Base-by-base conservation (phyloP, 2,329 filamentous ascomycete species). In the Clarireedia monteithiana region DNA sequence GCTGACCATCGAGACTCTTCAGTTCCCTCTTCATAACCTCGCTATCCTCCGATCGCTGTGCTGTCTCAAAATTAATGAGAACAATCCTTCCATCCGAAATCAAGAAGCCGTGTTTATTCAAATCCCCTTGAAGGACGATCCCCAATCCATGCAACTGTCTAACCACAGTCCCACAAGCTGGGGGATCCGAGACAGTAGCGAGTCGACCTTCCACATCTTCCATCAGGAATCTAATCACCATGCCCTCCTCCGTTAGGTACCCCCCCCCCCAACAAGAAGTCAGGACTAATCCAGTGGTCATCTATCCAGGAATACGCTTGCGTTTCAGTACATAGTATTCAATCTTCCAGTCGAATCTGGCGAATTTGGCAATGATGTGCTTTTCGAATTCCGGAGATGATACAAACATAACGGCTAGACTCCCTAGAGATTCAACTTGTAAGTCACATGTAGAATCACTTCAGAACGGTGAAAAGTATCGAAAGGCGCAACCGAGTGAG, bases 101-200 rank as follows among this genome's bases (percentile, higher is more conserved):
- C 10, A 74, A 64, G 54, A 74, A 71, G 53, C 72, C 72, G 56
- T 71, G 58, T 55, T 64, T 68, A 59, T 73, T 73, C 53, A 71
- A 62, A 61, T 74, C 70, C 2, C 69, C 69, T 58, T 73, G 69
- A 57, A 64, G 60, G 40, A 74, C 67, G 40, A 74, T 68, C 0
- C 68, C 66, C 23, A 73, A 56, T 1, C 36, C 12, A 60, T 75
- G 72, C 53, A 74, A 59, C 53, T 58, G 60, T n/a, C n/a, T 6
- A n/a, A 74, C 58, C n/a, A 57, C 55, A 10, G 17, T 20, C 42
- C 63, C 59, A 58, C 71, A 74, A 0, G 56, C 50, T 3, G 24
- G 36, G 6, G 72, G 45, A 48, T 73, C 71, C 7, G 61, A 62
- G 6, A 59, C 58, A 2, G 36, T 60, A 26, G 70, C 70, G 15